phyloP scores from a whole-genome alignment of 352 stramenopile species.

The Elongisporangium senticosum region DNA sequence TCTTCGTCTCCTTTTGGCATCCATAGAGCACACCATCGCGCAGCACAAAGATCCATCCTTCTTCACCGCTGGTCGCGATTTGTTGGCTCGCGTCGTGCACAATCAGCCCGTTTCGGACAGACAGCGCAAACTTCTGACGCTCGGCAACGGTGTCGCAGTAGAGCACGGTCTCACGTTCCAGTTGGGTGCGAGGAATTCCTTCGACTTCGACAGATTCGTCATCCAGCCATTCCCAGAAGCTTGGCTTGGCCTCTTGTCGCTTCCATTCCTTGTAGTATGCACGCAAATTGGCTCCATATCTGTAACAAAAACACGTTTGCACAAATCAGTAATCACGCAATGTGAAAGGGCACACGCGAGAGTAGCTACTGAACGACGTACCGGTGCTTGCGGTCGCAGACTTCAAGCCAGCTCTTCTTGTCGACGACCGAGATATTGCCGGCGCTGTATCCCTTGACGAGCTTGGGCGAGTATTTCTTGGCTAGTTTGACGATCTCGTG shows the following conservation, averaged over 20 bases:
- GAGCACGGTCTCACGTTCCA: conserved; percentile 93
- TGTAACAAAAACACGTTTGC: conserved; percentile 16
- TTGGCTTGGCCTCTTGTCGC: conserved; percentile 64
- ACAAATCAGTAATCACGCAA: background rate
- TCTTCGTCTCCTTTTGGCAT: conserved; percentile 92
- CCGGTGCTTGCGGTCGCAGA: conserved; percentile 84
- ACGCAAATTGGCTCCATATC: conserved; percentile 96
- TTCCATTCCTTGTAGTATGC: conserved; percentile 98
- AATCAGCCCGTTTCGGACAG: conserved; percentile 58
- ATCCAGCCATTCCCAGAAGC: conserved; percentile 88
- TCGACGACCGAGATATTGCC: conserved; percentile 89
- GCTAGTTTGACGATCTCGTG: conserved; percentile 86
- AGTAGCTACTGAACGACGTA: conserved; percentile 20
- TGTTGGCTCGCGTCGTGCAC: conserved; percentile 53
- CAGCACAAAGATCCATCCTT: conserved; percentile 97
- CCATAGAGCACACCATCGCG: conserved; percentile 93
- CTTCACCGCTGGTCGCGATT: conserved; percentile 87
- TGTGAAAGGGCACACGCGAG: background rate
- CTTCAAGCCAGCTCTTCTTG: conserved; percentile 88
- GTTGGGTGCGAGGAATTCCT: conserved; percentile 86
- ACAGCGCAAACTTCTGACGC: conserved; percentile 87
- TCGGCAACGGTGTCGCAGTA: conserved; percentile 91
- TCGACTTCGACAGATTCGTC: conserved; percentile 83
- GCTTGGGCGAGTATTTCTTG: conserved; percentile 86
- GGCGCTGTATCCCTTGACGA: conserved; percentile 85